Percentiles rank a stretch among this genome's conserved stretches.
phyloP scores from a whole-genome alignment of 352 stramenopile genomes.

The Phytopythium mirpurense region DNA sequence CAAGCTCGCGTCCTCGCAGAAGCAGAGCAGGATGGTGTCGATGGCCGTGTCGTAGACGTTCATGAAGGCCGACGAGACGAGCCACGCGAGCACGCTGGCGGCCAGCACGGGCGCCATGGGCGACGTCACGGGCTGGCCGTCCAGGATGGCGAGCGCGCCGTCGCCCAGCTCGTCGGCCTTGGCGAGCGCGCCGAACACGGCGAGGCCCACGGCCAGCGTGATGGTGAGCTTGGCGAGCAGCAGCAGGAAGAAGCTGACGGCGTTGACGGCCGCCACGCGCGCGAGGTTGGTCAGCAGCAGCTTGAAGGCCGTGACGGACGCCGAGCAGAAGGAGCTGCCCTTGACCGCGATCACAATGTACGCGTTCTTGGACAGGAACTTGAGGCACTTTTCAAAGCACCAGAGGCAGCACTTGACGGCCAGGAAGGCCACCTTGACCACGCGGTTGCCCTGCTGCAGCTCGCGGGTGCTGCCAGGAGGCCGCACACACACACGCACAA shows the following conservation, averaged over 20 bases:
- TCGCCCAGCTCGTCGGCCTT: constrained; percentile 16
- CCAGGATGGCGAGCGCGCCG: constrained; percentile 63
- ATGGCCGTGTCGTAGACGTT: constrained; percentile 94
- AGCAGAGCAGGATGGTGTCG: constrained; percentile 95
- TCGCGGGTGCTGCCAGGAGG: constrained; percentile 48
- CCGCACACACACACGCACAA: not conserved
- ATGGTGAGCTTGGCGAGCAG: constrained; percentile 92
- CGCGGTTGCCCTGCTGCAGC: constrained; percentile 61
- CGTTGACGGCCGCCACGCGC: constrained; percentile 83
- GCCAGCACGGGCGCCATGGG: constrained; percentile 90
- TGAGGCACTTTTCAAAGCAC: constrained; percentile 95
- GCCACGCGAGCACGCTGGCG: constrained; percentile 77
- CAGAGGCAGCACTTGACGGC: constrained; percentile 90
- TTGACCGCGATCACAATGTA: constrained; percentile 89
- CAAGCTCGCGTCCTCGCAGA: constrained; percentile 89
- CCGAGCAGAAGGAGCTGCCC: constrained; percentile 77
- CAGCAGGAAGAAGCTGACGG: constrained; percentile 92
- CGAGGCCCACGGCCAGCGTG: constrained; percentile 31
- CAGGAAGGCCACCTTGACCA: constrained; percentile 83
- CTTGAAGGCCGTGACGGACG: constrained; percentile 90
- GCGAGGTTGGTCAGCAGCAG: constrained; percentile 94
- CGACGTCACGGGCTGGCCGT: constrained; percentile 67
- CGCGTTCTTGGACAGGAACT: constrained; percentile 97
- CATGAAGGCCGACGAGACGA: constrained; percentile 89
- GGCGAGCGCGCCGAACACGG: constrained; percentile 48